A percentile compares a stretch with the other conserved stretches of the same genome.
These are phyloP conservation scores for Mallotus repandus DNA, from an alignment of 441 rosid species.

Conservation along the genomic window DNA sequence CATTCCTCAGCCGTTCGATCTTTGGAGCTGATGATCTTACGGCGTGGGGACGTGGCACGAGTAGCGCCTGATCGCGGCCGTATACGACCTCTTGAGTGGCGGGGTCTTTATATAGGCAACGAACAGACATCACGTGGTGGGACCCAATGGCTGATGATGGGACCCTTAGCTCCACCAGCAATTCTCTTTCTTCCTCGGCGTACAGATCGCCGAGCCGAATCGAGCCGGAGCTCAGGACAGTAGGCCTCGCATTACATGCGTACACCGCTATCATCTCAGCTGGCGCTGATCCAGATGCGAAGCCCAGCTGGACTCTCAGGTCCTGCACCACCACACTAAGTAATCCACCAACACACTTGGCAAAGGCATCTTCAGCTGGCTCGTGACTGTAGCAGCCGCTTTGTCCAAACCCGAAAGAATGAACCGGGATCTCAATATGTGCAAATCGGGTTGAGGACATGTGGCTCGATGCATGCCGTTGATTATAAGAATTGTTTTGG, in stretches of 20 bases:
- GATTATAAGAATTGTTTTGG: slow-evolving; percentile 36
- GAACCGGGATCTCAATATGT: slow-evolving; percentile 79
- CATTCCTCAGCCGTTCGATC: slow-evolving; percentile 57
- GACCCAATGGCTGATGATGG: slow-evolving; percentile 44
- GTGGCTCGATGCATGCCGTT: slow-evolving; percentile 35
- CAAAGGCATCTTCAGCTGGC: slow-evolving; percentile 67
- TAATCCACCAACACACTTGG: slow-evolving; percentile 45
- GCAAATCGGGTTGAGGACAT: slow-evolving; percentile 58
- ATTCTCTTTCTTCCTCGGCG: slow-evolving; percentile 67
- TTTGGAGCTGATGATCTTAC: slow-evolving; percentile 46
- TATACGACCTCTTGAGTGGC: slow-evolving; percentile 49
- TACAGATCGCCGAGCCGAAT: slow-evolving; percentile 63
- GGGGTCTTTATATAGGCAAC: slow-evolving; percentile 66
- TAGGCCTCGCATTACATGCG: slow-evolving; percentile 49
- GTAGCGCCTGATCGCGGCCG: slow-evolving; percentile 57
- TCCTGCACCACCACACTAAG: slow-evolving; percentile 66
- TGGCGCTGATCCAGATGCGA: slow-evolving; percentile 67
- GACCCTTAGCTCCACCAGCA: slow-evolving; percentile 65
- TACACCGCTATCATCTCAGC: slow-evolving; percentile 72
- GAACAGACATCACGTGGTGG: slow-evolving; percentile 67
- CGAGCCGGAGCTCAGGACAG: slow-evolving; percentile 45
- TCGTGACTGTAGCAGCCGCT: slow-evolving; percentile 47
- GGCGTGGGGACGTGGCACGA: slow-evolving; percentile 54
- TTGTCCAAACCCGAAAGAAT: slow-evolving; percentile 51
- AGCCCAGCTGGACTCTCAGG: slow-evolving; percentile 60